Conservation (phyloP, 2,329 filamentous ascomycete genomes). For the Podosphaera xanthii region DNA sequence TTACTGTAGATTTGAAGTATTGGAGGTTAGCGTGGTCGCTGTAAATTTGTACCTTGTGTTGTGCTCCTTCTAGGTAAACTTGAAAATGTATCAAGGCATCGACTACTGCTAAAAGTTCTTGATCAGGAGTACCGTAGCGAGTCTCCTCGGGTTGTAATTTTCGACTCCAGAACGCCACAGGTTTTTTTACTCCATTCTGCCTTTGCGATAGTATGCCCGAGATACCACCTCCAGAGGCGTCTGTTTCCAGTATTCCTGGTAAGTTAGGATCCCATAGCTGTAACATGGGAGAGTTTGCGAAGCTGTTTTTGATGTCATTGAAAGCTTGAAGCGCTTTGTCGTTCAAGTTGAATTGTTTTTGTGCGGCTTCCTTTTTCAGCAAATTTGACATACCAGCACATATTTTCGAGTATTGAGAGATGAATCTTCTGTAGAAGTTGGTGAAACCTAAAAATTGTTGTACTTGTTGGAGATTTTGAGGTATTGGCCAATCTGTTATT, state of each 20-base stretch:
- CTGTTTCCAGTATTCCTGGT: conserved; percentile 1
- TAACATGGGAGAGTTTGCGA: neutral
- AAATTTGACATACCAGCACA: neutral
- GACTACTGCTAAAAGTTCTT: neutral
- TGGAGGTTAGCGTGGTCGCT: neutral
- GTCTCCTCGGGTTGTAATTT: neutral
- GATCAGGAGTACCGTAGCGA: neutral
- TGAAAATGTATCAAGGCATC: neutral
- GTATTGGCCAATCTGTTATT: neutral
- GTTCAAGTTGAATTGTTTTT: conserved; percentile 1
- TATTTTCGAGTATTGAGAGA: neutral
- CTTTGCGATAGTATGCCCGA: neutral
- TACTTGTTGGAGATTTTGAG: conserved; percentile 1
- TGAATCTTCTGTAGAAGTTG: conserved; percentile 1
- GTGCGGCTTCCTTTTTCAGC: neutral
- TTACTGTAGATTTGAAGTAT: neutral
- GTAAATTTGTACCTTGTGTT: neutral
- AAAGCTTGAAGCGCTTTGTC: neutral
- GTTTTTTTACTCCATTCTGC: neutral
- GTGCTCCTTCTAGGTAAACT: neutral
- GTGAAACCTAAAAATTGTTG: conserved; percentile 1
- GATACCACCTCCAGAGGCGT: neutral
- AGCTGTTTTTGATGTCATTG: neutral
- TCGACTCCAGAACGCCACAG: conserved; percentile 1
- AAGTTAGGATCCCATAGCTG: neutral